Evolutionary conservation across 768 basidiomycete species (phyloP).

Genomic region (Podaxis mareebaensis): DNA sequence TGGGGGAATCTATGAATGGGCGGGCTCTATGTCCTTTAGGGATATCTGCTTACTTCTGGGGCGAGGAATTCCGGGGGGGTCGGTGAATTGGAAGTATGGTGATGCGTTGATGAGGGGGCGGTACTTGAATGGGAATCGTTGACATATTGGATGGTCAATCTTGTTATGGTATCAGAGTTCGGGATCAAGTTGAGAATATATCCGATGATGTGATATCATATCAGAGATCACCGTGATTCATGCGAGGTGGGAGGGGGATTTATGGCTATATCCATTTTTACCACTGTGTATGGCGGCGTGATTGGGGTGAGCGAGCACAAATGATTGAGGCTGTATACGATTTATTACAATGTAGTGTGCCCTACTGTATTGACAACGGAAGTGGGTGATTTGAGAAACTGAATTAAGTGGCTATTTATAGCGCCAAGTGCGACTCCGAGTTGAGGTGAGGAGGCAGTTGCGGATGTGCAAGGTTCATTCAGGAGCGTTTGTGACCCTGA

Average conservation of each 20-base stretch:
- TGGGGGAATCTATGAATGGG: not conserved
- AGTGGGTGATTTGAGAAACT: not conserved
- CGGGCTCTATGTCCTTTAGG: not conserved
- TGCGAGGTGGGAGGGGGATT: not conserved
- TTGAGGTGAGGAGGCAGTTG: constrained; percentile 10
- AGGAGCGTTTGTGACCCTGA: not conserved
- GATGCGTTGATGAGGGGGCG: not conserved
- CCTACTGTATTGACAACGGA: not conserved
- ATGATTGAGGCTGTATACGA: not conserved
- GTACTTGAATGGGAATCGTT: too few species aligned
- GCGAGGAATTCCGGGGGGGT: not conserved
- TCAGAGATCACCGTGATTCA: not conserved
- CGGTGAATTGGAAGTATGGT: not conserved
- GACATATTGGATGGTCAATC: not conserved
- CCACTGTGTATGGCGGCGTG: not conserved
- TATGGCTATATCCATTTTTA: not conserved
- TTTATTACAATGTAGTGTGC: not conserved
- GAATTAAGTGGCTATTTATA: constrained; percentile 8
- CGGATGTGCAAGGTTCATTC: not conserved
- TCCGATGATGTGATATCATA: not conserved
- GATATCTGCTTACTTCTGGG: not conserved
- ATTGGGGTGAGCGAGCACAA: not conserved
- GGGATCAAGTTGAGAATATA: not conserved
- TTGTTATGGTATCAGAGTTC: not conserved
- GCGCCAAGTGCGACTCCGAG: constrained; percentile 7